Evolutionary conservation across 306 rosid genomes (phyloP).

Genomic region (Gynostemma pentaphyllum): DNA sequence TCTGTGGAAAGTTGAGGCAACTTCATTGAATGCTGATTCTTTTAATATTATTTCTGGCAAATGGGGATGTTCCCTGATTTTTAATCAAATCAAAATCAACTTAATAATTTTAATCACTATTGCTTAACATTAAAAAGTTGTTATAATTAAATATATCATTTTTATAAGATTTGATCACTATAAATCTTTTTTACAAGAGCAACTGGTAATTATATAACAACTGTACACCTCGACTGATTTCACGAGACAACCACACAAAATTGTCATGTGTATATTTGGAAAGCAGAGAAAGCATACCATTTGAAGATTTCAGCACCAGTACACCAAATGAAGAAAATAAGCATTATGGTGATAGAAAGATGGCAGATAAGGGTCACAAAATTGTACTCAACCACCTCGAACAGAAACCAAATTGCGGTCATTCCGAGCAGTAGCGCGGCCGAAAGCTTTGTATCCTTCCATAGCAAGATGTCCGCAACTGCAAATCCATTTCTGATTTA

Average conservation of each 20-base stretch:
- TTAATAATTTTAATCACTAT: too few relatives aligned
- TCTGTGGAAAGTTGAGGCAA: slow-evolving; percentile 39
- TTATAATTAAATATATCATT: too few relatives aligned
- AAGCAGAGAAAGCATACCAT: slow-evolving; percentile 27
- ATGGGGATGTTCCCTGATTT: slow-evolving; percentile 42
- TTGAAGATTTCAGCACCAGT: slow-evolving; percentile 30
- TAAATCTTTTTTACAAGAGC: too few relatives aligned
- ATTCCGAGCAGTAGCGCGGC: slow-evolving; percentile 45
- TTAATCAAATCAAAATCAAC: too few relatives aligned
- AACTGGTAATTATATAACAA: too few relatives aligned
- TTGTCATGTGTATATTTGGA: background rate
- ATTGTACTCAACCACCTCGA: slow-evolving; percentile 63
- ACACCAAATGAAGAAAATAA: slow-evolving; percentile 57
- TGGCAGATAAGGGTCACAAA: slow-evolving; percentile 58
- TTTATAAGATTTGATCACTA: too few relatives aligned
- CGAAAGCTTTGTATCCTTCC: slow-evolving; percentile 44
- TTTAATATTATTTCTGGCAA: slow-evolving; percentile 37
- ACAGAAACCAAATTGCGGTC: slow-evolving; percentile 64
- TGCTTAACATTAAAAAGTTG: too few relatives aligned
- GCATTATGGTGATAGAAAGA: slow-evolving; percentile 48
- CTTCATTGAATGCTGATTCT: slow-evolving; percentile 37
- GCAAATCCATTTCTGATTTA: slow-evolving; percentile 15
- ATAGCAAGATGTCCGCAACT: slow-evolving; percentile 66
- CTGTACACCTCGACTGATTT: too few relatives aligned
- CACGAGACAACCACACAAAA: too few relatives aligned